These are phyloP conservation scores for Solanum tarapatanum DNA, from an alignment of 257 asterid species.

Conservation along the genomic window DNA sequence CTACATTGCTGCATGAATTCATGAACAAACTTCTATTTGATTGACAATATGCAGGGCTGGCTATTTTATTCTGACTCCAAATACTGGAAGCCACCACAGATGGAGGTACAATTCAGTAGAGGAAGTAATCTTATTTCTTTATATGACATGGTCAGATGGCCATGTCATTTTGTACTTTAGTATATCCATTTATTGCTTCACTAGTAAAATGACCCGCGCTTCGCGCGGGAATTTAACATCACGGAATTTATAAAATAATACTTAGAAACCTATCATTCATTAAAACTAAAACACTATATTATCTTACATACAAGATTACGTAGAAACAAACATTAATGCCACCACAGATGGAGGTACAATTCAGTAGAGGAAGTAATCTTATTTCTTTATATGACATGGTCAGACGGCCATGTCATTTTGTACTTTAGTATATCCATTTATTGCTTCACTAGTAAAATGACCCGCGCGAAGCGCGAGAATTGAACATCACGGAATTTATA, in stretches of 20 bases:
- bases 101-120: constrained; percentile 52
- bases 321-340: constrained; percentile 13
- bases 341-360: constrained; percentile 88
- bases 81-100: constrained; percentile 96
- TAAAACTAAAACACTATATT: no score
- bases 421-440: background rate
- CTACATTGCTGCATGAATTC: background rate
- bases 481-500: no score
- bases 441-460: background rate
- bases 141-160: background rate
- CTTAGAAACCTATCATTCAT: no score
- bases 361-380: background rate
- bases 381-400: background rate
- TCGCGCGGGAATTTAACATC: no score
- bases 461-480: no score
- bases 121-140: background rate
- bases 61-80: constrained; percentile 81
- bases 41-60: constrained; percentile 69
- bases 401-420: background rate
- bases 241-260: no score
- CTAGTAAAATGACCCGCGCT: no score
- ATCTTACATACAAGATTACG: no score
- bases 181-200: background rate
- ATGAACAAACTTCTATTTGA: background rate
- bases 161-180: background rate